Evolutionary conservation across 1,139 yeast species (phyloP).

Genomic region (Pichia cactophila): DNA sequence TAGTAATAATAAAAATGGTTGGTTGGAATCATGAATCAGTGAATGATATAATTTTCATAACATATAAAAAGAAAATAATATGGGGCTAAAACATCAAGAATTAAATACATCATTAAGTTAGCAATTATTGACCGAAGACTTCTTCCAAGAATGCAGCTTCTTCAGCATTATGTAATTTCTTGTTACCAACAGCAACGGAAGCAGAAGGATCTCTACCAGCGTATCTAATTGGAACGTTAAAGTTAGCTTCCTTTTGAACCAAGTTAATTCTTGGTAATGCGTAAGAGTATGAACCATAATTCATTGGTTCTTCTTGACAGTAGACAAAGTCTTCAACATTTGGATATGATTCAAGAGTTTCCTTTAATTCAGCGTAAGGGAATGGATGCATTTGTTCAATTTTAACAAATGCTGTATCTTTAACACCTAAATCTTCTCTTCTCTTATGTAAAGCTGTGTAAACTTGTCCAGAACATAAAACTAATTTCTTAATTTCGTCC

Average conservation of each 20-base stretch:
- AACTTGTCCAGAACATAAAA: conserved; percentile 88
- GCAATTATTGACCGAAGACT: conserved; percentile 39
- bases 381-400: conserved; percentile 97
- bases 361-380: conserved; percentile 95
- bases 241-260: conserved; percentile 64
- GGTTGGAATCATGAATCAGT: background rate
- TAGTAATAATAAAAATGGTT: background rate
- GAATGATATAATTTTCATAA: background rate
- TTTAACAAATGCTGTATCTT: conserved; percentile 79
- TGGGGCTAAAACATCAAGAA: too few species aligned
- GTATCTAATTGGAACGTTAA: conserved; percentile 63
- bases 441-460: conserved; percentile 85
- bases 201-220: conserved; percentile 99
- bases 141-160: conserved; percentile 81
- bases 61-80: background rate
- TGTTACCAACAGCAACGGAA: conserved; percentile 96
- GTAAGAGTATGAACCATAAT: conserved; percentile 86
- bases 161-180: conserved; percentile 80
- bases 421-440: conserved; percentile 69
- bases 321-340: conserved; percentile 82
- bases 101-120: background rate
- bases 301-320: conserved; percentile 99
- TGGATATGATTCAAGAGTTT: conserved; percentile 72
- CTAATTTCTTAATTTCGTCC: conserved; percentile 83
- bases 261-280: conserved; percentile 78